A percentile compares a stretch with the other conserved stretches of the same genome.
phyloP scores from a whole-genome alignment of 2,329 filamentous ascomycete species.

The Penicillium sp. region DNA sequence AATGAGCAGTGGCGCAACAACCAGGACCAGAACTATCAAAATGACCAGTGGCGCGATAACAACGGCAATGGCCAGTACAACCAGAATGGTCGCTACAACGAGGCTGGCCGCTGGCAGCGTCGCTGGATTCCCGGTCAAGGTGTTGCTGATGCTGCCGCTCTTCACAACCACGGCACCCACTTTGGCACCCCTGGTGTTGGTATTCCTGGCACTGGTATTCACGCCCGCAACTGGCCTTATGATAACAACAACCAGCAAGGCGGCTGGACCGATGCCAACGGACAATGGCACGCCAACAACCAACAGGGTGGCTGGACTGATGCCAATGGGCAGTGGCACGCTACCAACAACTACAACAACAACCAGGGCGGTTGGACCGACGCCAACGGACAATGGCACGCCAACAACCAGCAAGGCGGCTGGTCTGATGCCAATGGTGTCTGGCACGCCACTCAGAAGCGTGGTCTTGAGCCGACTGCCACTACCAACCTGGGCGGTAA shows the following conservation, averaged over 20 bases:
- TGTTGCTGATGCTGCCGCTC: constrained; percentile 5
- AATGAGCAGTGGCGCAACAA: constrained; percentile 7
- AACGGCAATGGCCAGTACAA: constrained; percentile 11
- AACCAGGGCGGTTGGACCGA: constrained; percentile 10
- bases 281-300: constrained; percentile 12
- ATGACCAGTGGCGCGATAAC: constrained; percentile 4
- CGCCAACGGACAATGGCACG: constrained; percentile 10
- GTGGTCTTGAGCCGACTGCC: constrained; percentile 5
- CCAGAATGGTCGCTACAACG: constrained; percentile 16
- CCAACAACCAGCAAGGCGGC: constrained; percentile 15
- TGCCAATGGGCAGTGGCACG: constrained; percentile 21
- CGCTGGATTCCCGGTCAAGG: constrained; percentile 8
- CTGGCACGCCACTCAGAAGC: constrained; percentile 15
- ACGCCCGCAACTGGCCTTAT: constrained; percentile 13
- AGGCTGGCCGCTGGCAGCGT: constrained; percentile 13
- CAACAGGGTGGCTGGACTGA: constrained; percentile 22
- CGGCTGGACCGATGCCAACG: constrained; percentile 10
- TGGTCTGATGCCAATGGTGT: constrained; percentile 10
- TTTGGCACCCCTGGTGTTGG: constrained; percentile 10
- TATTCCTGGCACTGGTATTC: constrained; percentile 9
- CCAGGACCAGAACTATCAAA: constrained; percentile 8
- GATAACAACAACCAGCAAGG: constrained; percentile 9
- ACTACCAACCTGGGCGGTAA: neutral
- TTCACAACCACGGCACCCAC: constrained; percentile 7
- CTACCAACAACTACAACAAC: constrained; percentile 16